These are phyloP conservation scores for Penicillium thymicola DNA, from an alignment of 2,329 filamentous ascomycete species.

Conservation along the genomic window DNA sequence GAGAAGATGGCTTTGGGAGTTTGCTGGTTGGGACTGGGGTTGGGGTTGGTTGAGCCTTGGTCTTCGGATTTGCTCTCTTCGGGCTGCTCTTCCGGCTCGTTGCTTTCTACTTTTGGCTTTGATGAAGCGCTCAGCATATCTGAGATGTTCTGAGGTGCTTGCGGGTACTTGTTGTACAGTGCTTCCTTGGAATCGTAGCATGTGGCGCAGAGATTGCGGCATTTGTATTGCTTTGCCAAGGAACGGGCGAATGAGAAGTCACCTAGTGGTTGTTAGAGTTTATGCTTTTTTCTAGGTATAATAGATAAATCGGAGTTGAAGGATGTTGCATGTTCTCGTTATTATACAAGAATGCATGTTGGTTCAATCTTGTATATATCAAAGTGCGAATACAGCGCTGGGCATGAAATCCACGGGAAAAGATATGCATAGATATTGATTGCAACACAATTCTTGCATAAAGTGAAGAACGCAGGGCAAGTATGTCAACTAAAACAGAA, in stretches of 20 bases:
- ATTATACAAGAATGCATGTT: not conserved
- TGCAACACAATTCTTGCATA: not conserved
- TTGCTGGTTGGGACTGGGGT: not conserved
- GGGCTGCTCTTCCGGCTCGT: not conserved
- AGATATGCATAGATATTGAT: not conserved
- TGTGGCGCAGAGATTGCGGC: conserved; percentile 42
- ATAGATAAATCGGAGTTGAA: not conserved
- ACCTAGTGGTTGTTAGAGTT: not conserved
- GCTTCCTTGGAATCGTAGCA: conserved; percentile 44
- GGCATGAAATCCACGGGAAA: not conserved
- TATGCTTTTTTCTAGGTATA: not conserved
- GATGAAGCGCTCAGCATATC: conserved; percentile 31
- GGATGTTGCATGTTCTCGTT: not conserved
- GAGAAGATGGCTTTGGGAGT: conserved; percentile 39
- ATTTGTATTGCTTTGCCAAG: conserved; percentile 41
- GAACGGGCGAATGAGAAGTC: conserved; percentile 50
- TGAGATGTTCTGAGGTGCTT: conserved; percentile 59
- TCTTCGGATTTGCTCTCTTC: conserved; percentile 1
- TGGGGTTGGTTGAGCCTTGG: not conserved
- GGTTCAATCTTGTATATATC: not conserved
- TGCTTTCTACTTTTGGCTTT: conserved; percentile 10
- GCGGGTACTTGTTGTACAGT: conserved; percentile 71
- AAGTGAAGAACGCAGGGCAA: conserved; percentile 5
- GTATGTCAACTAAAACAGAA: conserved; percentile 2
- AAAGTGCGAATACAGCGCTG: not conserved